phyloP scores from a whole-genome alignment of 768 basidiomycete genomes.

The Macrolepiota dolichaula region DNA sequence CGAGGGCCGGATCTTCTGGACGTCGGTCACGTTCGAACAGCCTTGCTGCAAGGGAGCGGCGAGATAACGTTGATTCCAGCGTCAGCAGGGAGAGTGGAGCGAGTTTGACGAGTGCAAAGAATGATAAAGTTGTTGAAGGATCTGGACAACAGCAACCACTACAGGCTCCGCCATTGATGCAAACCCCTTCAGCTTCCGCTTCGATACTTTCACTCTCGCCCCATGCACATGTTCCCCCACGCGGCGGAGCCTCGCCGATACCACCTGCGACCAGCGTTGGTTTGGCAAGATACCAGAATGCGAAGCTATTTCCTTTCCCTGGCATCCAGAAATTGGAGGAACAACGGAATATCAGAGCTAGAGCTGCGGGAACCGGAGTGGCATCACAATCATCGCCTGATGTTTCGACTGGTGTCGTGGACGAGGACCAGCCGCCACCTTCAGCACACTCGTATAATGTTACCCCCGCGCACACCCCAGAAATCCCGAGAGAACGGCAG shows the following conservation, averaged over 20 bases:
- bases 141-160: conserved; percentile 32
- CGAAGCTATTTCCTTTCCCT: conserved; percentile 89
- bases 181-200: conserved; percentile 64
- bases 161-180: conserved; percentile 46
- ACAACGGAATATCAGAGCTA: conserved; percentile 49
- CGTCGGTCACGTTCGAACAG: conserved; percentile 81
- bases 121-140: conserved; percentile 43
- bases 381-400: conserved; percentile 45
- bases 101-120: conserved; percentile 62
- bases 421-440: conserved; percentile 44
- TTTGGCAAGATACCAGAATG: conserved; percentile 66
- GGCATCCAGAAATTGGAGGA: conserved; percentile 80
- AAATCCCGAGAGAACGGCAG: conserved; percentile 54
- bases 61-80: conserved; percentile 69
- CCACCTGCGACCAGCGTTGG: conserved; percentile 72
- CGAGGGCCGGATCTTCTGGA: conserved; percentile 63
- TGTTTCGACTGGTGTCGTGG: conserved; percentile 39
- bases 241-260: conserved; percentile 70
- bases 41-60: conserved; percentile 60
- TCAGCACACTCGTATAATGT: conserved; percentile 46
- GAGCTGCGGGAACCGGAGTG: conserved; percentile 47
- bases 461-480: conserved; percentile 47
- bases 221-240: conserved; percentile 39
- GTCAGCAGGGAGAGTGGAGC: conserved; percentile 75
- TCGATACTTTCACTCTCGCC: conserved; percentile 65